Evolutionary conservation across 345 rosid species (phyloP), one percentile per base, ranked within the genome.

Genomic region (Boechera retrofracta): DNA sequence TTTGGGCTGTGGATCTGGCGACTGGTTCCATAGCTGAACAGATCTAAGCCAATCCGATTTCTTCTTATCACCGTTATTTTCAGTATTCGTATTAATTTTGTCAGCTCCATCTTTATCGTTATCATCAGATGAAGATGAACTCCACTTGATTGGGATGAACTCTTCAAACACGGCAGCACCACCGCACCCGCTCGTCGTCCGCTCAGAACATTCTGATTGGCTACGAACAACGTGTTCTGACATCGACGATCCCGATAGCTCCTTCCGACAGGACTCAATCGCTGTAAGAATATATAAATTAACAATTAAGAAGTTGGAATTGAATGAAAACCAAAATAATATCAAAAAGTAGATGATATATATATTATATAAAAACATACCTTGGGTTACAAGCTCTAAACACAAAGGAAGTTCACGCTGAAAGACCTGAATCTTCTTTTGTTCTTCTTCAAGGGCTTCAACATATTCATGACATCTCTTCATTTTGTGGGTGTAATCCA

Each of bases 21-120:
- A 85, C 44, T 82, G 93, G 65, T 92, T 90, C 98, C 98, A 94
- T 48, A 94, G 75, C 83, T 89, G 99, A 57, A 91, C 98, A 86
- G 98, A 91, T 85, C 89, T 87, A 81, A 95, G 99, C 99, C 99
- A 95, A 47, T 95, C 98, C 0, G 94, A 88, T 83, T 89, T 92
- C 83, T 79, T 87, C 74, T 81, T 89, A 21, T 62, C 82, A 4
- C 9, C 48, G 32, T 52, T 69, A 0, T 18, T 51, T 10, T 77
- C 76, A 13, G 62, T 85, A 2, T 4, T 51, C 29, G 1, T 18
- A 1, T 45, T 7, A 9, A 11, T 52, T 24, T 63, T 72, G 33
- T 47, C 56, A 64, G 59, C 72, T 55, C 72, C 75, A 28, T 77
- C 55, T 16, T 28, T 53, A 10, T 8, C 87, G 5, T 78, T 77